These are phyloP conservation scores for Alternaria metachromatica DNA, from an alignment of 2,329 filamentous ascomycete genomes.

Conservation along the genomic window DNA sequence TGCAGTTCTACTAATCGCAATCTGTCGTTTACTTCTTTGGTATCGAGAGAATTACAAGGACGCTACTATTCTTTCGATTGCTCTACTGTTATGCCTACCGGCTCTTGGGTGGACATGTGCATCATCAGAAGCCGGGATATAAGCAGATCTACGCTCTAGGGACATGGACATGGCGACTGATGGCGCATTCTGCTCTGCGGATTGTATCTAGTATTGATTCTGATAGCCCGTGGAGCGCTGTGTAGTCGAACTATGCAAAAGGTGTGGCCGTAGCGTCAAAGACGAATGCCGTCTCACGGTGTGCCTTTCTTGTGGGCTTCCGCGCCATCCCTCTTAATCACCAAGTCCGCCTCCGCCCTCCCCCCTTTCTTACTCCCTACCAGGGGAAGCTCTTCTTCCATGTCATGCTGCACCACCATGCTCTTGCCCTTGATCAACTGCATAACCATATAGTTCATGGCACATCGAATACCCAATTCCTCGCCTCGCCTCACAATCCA, in stretches of 20 bases:
- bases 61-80: not conserved
- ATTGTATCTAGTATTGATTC: not conserved
- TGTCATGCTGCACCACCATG: slow-evolving; percentile 52
- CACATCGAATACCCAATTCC: slow-evolving; percentile 73
- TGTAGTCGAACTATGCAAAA: not conserved
- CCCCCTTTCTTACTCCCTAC: slow-evolving; percentile 19
- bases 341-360: slow-evolving; percentile 6
- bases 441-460: slow-evolving; percentile 75
- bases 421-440: slow-evolving; percentile 76
- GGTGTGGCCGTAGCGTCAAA: not conserved
- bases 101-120: slow-evolving; percentile 18
- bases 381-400: slow-evolving; percentile 49
- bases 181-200: not conserved
- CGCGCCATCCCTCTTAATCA: not conserved
- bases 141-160: not conserved
- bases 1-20: not conserved
- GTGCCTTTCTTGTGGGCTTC: not conserved
- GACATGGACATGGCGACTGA: not conserved
- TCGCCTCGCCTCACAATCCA: slow-evolving; percentile 80
- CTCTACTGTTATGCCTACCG: slow-evolving; percentile 10
- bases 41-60: not conserved
- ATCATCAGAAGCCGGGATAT: not conserved
- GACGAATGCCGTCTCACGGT: not conserved
- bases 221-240: not conserved
- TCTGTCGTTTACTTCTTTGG: not conserved